A percentile compares a stretch with the other conserved stretches of the same genome.
Conservation (phyloP, 1,284 basidiomycete genomes). For the Entoloma clypeatum region DNA sequence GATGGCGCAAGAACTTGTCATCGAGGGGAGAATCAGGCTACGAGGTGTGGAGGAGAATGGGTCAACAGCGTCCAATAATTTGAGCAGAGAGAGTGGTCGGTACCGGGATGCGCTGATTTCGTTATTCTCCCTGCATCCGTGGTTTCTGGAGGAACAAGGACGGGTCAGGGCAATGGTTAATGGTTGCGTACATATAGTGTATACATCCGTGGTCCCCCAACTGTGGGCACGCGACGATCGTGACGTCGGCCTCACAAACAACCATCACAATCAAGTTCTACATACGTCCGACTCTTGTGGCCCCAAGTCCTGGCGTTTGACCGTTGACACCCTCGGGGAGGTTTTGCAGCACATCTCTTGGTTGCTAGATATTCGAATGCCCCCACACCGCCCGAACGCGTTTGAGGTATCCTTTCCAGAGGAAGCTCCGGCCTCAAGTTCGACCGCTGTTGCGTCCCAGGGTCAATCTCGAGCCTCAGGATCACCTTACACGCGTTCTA, state of each 20-base stretch:
- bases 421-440: constrained; percentile 17
- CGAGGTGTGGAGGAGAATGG: constrained; percentile 8
- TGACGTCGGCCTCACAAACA: too few relatives aligned
- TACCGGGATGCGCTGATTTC: constrained; percentile 95
- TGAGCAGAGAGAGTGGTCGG: constrained; percentile 2
- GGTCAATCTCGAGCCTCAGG: constrained; percentile 6
- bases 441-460: constrained; percentile 6
- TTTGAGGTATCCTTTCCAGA: constrained; percentile 37
- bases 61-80: constrained; percentile 4
- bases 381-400: constrained; percentile 29
- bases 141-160: constrained; percentile 62
- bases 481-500: constrained; percentile 8
- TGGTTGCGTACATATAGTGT: constrained; percentile 75
- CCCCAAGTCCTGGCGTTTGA: neutral
- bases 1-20: constrained; percentile 95
- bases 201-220: too few relatives aligned
- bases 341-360: too few relatives aligned
- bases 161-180: constrained; percentile 3
- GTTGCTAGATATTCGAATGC: too few relatives aligned
- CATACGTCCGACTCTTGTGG: too few relatives aligned
- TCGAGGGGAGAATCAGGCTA: constrained; percentile 96
- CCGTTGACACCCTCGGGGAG: neutral
- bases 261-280: too few relatives aligned
- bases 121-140: constrained; percentile 79
- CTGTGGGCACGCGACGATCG: too few relatives aligned